Base-by-base conservation (phyloP, 2,329 filamentous ascomycete species). In the Aspergillus sojae region DNA sequence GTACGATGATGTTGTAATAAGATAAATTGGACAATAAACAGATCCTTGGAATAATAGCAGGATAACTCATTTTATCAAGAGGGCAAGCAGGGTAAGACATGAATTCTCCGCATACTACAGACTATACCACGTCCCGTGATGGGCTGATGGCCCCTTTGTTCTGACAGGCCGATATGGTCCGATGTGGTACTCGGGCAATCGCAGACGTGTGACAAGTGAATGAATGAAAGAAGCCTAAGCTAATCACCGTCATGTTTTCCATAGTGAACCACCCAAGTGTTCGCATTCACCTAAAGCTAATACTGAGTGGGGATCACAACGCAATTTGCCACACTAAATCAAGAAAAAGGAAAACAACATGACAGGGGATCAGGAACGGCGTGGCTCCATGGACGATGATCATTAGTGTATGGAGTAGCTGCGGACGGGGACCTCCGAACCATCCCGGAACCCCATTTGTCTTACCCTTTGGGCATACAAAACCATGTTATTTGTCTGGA, bases 141-240 rank as follows among this genome's bases (percentile, higher is more conserved):
- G 52, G 52, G 16, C 30, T 55, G 52, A 55, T 55, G 52, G 9
- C 32, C 9, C 21, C 52, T 55, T 55, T 39, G 32, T 55, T 55
- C 2, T 55, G 4, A 32, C 48, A 10, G 28, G 28, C 28, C 48
- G 28, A 55, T 26, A 55, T 55, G 52, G 52, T 39, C 52, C 30
- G 52, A 55, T 55, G 52, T 55, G n/a, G 52, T 39, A 55, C 30
- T 39, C 21, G 52, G 32, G 52, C n/a, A 28, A 55, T 55, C 19
- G 21, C n/a, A 36, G 21, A 23, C 12, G 52, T 55, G 21, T 34
- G 32, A 55, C 52, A 55, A 55, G 32, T 3, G 30, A 28, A 36
- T 21, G n/a, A 16, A 36, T 21, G 26, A 34, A 21, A 28, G 50
- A 32, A 11, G 50, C 7, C 14, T 12, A n/a, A 53, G n/a, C 28